Conservation (phyloP, 148 eudicot genomes). For the Dysphania ambrosioides region DNA sequence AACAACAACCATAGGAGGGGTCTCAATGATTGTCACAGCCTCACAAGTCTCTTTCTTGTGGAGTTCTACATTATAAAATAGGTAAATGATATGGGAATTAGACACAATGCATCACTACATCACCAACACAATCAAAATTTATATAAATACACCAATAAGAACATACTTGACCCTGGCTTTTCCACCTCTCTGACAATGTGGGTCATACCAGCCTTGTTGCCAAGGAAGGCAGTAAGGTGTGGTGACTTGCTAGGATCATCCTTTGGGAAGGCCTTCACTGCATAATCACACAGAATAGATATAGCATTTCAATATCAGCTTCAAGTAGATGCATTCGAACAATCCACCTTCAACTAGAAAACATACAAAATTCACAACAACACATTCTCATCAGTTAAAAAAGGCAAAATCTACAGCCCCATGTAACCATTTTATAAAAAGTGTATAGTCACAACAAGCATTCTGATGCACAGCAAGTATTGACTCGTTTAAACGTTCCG, state of each 20-base stretch:
- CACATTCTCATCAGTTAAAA: too few relatives aligned
- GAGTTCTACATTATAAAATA: slow-evolving; percentile 37
- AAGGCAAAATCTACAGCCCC: too few relatives aligned
- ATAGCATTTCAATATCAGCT: neutral
- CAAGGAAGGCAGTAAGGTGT: slow-evolving; percentile 74
- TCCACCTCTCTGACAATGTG: slow-evolving; percentile 83
- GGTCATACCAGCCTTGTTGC: slow-evolving; percentile 83
- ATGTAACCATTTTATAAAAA: too few relatives aligned
- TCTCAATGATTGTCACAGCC: slow-evolving; percentile 74
- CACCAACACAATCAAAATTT: too few relatives aligned
- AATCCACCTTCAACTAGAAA: too few relatives aligned
- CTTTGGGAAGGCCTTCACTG: slow-evolving; percentile 82
- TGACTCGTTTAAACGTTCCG: too few relatives aligned
- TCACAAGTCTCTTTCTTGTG: slow-evolving; percentile 89
- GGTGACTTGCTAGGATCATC: slow-evolving; percentile 67
- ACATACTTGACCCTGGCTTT: slow-evolving; percentile 76
- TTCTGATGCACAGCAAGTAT: too few relatives aligned
- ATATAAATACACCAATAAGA: too few relatives aligned
- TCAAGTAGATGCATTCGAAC: too few relatives aligned
- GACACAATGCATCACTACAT: neutral
- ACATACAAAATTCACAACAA: neutral
- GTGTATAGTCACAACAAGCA: too few relatives aligned
- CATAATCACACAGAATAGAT: neutral
- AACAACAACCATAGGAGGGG: slow-evolving; percentile 71
- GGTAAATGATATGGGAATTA: too few relatives aligned